Evolutionary conservation across 805 yeast genomes (phyloP).

Genomic region (Starmerella geochares): DNA sequence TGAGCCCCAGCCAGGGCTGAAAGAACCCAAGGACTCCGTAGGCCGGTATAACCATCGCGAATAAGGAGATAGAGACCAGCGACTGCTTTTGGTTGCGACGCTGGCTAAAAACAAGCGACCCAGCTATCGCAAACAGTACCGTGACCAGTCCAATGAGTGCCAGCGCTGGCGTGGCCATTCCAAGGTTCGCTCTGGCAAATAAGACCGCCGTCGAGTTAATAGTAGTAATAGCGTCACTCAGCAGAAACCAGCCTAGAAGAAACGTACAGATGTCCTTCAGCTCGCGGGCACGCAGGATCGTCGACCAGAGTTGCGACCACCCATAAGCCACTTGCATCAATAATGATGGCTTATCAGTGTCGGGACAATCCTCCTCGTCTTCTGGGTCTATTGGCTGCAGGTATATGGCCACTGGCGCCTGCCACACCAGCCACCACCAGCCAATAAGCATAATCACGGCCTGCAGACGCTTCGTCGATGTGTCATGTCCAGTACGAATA

Average conservation of each 20-base stretch:
- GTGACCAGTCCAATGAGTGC: slow-evolving; percentile 57
- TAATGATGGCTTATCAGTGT: not conserved
- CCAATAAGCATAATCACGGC: slow-evolving; percentile 59
- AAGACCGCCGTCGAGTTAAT: slow-evolving; percentile 70
- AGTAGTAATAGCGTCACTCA: slow-evolving; percentile 66
- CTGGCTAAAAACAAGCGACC: slow-evolving; percentile 51
- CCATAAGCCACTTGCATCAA: slow-evolving; percentile 35
- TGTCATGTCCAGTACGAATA: slow-evolving; percentile 18
- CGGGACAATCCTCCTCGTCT: slow-evolving; percentile 6
- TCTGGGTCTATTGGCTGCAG: slow-evolving; percentile 33
- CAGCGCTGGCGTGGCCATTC: slow-evolving; percentile 57
- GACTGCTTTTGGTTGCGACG: slow-evolving; percentile 35
- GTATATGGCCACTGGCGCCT: slow-evolving; percentile 46
- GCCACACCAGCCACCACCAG: slow-evolving; percentile 67
- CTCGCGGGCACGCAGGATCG: slow-evolving; percentile 50
- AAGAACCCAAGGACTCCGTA: slow-evolving; percentile 63
- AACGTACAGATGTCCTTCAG: slow-evolving; percentile 58
- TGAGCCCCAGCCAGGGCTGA: slow-evolving; percentile 46
- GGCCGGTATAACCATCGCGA: slow-evolving; percentile 53
- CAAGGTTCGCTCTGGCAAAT: slow-evolving; percentile 60
- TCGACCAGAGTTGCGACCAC: slow-evolving; percentile 47
- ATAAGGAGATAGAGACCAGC: slow-evolving; percentile 45
- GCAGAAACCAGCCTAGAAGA: slow-evolving; percentile 62
- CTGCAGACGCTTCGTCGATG: slow-evolving; percentile 4
- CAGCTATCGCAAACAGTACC: slow-evolving; percentile 56